Evolutionary conservation across 371 early-diverging fungal genomes (phyloP), one percentile per base, ranked within the genome.

Genomic region (Fennellomyces sp.): DNA sequence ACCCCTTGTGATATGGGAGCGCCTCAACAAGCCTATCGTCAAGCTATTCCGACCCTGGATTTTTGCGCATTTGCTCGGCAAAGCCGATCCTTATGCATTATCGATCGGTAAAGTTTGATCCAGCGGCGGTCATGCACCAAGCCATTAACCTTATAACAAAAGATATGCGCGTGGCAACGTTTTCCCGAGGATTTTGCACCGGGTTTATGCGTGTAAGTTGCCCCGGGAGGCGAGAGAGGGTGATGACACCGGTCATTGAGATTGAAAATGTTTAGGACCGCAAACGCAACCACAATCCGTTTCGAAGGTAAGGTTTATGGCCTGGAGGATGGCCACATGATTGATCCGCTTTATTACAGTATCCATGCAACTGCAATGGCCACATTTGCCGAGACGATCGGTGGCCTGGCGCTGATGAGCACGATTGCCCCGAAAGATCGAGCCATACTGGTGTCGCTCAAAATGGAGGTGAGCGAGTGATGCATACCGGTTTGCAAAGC

Each of bases 321-420:
- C 3, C 13, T 11, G 10, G 10, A 26, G 28, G 48, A 59, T 55
- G 49, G 25, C 21, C 45, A 56, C 42, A 36, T 33, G 56, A 56
- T 56, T 30, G 23, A 49, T 38, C n/a, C 12, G 30, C 39, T 38
- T 26, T 21, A 33, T 33, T 38, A 23, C 50, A 80, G 85, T 49
- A 80, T 83, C 15, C 83, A 83, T 64, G 76, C 82, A 15, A 81
- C 82, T 7, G 86, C 86, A 15, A 62, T 86, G 26, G 73, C 81
- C 36, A 84, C 84, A n/a, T 83, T 86, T 73, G 83, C 84, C 2
- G 84, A 86, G 48, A 83, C 82, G n/a, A 78, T 84, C 5, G 84
- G 86, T 15, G 79, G 75, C 33, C 70, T 86, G 26, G 83, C 81
- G 0, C 61, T 83, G 4, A 53, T 81, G 12, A 81, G 83, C 29